A percentile compares a stretch with the other conserved stretches of the same genome.
These are phyloP conservation scores for Vishniacozyma victoriae DNA, from an alignment of 768 basidiomycete genomes.

Conservation along the genomic window DNA sequence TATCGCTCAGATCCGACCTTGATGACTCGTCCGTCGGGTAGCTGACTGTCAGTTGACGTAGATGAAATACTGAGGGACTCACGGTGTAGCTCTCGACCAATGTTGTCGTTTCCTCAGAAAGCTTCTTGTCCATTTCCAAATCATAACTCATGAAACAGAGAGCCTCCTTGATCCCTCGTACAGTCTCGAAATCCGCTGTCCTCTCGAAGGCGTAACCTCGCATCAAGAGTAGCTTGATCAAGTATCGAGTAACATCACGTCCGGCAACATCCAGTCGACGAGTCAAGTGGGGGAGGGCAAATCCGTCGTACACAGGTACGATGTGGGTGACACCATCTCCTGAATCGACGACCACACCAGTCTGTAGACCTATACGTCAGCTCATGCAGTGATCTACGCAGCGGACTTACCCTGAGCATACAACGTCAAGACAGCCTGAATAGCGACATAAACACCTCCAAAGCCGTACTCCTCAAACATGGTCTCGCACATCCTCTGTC, in stretches of 20 bases:
- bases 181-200: conserved; percentile 98
- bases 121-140: conserved; percentile 84
- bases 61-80: conserved; percentile 25
- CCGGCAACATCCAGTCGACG: conserved; percentile 94
- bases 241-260: conserved; percentile 93
- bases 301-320: conserved; percentile 97
- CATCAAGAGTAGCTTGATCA: conserved; percentile 99
- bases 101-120: conserved; percentile 92
- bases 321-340: conserved; percentile 99
- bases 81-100: conserved; percentile 95
- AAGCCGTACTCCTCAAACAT: conserved; percentile 99
- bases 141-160: conserved; percentile 98
- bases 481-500: conserved; percentile 90
- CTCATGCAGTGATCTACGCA: neutral
- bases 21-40: conserved; percentile 91
- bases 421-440: conserved; percentile 94
- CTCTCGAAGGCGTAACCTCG: conserved; percentile 99
- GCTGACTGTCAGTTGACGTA: conserved; percentile 50
- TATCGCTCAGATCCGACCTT: conserved; percentile 98
- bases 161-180: conserved; percentile 97
- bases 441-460: conserved; percentile 90
- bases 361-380: conserved; percentile 71
- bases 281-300: conserved; percentile 88
- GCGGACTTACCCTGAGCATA: conserved; percentile 88
- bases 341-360: conserved; percentile 97